Base-by-base conservation (phyloP, 148 eudicot species). In the Limonium bicolor region DNA sequence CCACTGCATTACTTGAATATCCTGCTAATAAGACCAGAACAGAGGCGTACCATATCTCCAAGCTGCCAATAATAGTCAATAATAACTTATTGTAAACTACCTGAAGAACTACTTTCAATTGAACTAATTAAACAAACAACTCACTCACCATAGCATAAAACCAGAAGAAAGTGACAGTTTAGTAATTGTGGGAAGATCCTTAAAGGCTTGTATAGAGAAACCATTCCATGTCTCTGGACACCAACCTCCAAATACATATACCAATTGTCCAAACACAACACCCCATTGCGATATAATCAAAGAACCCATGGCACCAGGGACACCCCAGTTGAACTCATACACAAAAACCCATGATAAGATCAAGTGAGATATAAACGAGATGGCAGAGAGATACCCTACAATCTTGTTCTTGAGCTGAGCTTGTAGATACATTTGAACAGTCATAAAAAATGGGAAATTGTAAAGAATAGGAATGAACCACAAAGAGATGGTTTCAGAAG, bases 391-490 rank as follows among this genome's bases (percentile, higher is more conserved):
- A 1, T 19, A 54, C 17, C 16, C 49, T 5, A 54, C 25, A 31
- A 54, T 25, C 15, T 23, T 15, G 42, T 54, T 54, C 58, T 41
- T 54, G 19, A 14, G 36, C 16, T 54, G 50, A 14, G 48, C 37
- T 42, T 50, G 55, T 4, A 54, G 9, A 40, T 17, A 54, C 58
- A 40, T 54, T 54, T 54, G 58, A 16, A 42, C 33, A 5, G 58
- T 54, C 27, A 22, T 19, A 40, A 21, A 6, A 6, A 54, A 54
- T 16, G 23, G 28, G 15, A n/a, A 42, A n/a, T 13, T 28, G 20
- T 54, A 54, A 3, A 54, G n/a, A 32, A 42, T 11, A 5, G 58
- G 49, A 19, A 42, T 54, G 41, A 41, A 54, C 58, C 50, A 54
- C 9, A 42, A 4, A 1, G 58, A 41, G 14, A 54, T 20, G 8